phyloP scores from a whole-genome alignment of 192 early-diverging fungal species.

The Dissophora ornata region DNA sequence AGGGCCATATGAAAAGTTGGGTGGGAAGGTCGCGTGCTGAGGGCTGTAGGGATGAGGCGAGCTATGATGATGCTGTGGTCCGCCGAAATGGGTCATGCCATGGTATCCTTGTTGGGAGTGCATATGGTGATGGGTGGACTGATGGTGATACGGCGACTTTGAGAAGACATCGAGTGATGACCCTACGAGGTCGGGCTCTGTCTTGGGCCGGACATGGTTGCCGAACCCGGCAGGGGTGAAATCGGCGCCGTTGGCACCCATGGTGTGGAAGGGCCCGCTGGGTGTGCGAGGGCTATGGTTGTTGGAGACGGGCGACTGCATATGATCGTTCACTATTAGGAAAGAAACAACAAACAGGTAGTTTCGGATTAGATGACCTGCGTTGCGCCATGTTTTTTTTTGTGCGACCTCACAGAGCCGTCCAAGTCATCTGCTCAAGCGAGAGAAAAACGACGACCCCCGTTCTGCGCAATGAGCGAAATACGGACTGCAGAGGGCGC shows the following conservation, averaged over 20 bases:
- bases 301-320: constrained; percentile 51
- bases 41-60: constrained; percentile 37
- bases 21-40: constrained; percentile 35
- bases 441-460: not conserved
- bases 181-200: constrained; percentile 40
- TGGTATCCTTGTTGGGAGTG: constrained; percentile 45
- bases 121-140: constrained; percentile 31
- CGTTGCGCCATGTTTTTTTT: constrained; percentile 1
- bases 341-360: not conserved
- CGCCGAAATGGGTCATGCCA: constrained; percentile 22
- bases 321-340: constrained; percentile 32
- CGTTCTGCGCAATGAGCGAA: not conserved
- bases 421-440: not conserved
- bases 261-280: constrained; percentile 52
- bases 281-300: constrained; percentile 53
- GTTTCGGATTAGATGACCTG: not conserved
- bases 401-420: not conserved
- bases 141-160: constrained; percentile 36
- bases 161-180: constrained; percentile 41
- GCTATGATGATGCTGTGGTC: constrained; percentile 27
- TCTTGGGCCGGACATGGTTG: constrained; percentile 42
- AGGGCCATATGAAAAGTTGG: constrained; percentile 30
- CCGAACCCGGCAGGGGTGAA: constrained; percentile 45
- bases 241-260: constrained; percentile 51
- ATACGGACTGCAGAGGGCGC: too few species aligned